Evolutionary conservation across 164 flowering plant genomes (phyloP).

Genomic region (Vitis labrusca): DNA sequence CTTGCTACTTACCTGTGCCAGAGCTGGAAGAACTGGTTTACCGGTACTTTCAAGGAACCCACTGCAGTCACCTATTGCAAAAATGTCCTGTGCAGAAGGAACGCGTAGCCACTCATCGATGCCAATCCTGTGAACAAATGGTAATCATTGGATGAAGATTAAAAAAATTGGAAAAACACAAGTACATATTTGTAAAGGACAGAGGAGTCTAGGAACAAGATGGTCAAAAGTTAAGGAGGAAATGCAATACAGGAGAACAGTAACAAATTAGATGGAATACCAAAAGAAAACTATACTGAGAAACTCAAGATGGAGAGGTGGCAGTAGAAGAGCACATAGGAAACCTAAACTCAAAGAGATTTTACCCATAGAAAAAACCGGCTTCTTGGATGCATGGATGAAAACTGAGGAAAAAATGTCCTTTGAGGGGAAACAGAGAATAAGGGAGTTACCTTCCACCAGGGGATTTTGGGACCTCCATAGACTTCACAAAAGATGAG

Average conservation of each 20-base stretch:
- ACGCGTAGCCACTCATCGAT: slow-evolving; percentile 93
- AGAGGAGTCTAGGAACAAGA: too few relatives aligned
- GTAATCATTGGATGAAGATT: too few relatives aligned
- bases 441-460: slow-evolving; percentile 78
- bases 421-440: not conserved
- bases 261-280: too few relatives aligned
- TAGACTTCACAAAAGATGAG: slow-evolving; percentile 58
- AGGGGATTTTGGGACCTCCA: slow-evolving; percentile 73
- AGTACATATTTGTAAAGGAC: too few relatives aligned
- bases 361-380: not conserved
- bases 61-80: slow-evolving; percentile 88
- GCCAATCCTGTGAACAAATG: slow-evolving; percentile 64
- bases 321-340: too few relatives aligned
- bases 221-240: too few relatives aligned
- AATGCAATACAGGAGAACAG: too few relatives aligned
- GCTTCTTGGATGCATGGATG: not conserved
- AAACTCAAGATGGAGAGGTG: too few relatives aligned
- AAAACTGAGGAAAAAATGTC: not conserved
- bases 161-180: too few relatives aligned
- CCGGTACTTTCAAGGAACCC: slow-evolving; percentile 95
- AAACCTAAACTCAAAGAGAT: too few relatives aligned
- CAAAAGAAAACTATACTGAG: too few relatives aligned
- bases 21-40: slow-evolving; percentile 81
- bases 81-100: slow-evolving; percentile 82
- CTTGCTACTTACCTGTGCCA: slow-evolving; percentile 71